Evolutionary conservation across 129 eudicot species (phyloP), one percentile per base, ranked within the genome.

Genomic region (Artemisia annua): DNA sequence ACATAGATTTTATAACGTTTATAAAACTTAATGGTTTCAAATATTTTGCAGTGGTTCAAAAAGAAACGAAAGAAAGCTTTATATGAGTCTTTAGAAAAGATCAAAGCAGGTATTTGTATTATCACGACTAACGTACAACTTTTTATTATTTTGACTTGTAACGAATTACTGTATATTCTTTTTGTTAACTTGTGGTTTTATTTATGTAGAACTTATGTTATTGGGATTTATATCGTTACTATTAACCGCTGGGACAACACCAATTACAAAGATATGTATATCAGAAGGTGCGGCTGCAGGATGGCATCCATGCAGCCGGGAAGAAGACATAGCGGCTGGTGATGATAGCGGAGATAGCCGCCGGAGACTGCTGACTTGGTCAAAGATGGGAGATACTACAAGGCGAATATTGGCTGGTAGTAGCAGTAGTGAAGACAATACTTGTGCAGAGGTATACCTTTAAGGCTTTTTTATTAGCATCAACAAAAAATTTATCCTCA

Each of bases 201-300:
- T 44, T n/a, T 67, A 39, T 53, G 66, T 53, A 89, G 96, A 89
- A 87, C 86, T 89, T 56, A 89, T 89, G 96, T 76, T 86, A 80
- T 65, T 89, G 79, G 96, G 96, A 30, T 89, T 89, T 39, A 84
- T 86, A 79, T 89, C 92, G 7, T 70, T 89, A 78, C 78, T 89
- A 17, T 77, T 89, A 46, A 87, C 96, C 4, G 89, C 83, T 11
- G 81, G 81, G n/a, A 87, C 84, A 69, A 49, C 75, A 8, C 74
- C 80, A 5, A 86, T 89, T 56, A 77, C 91, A 16, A 71, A 75
- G 39, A 81, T 86, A 63, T 89, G 92, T 30, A 81, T 88, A 72
- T 28, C 91, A 12, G 54, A 84, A 53, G 19, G 73, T 11, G 83
- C 81, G 0, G 96, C 91, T 35, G 76, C 60, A 9, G 73, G 87